Evolutionary conservation across 305 asterid genomes (phyloP), one percentile per base, ranked within the genome.

Genomic region (Solanum hybrid): DNA sequence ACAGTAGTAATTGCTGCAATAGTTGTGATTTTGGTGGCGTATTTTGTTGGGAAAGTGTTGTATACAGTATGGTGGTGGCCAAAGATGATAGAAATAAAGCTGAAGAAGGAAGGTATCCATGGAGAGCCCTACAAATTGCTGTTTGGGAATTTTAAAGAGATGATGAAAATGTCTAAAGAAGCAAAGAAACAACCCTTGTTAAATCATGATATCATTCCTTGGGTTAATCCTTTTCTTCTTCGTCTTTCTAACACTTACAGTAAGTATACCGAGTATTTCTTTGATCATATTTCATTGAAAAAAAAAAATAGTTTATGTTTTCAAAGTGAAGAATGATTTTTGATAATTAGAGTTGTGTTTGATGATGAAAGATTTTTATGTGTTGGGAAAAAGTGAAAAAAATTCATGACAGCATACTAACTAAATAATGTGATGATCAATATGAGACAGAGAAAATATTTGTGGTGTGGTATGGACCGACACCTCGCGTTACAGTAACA

Each of bases 81-180:
- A 64, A 95, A 86, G 89, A 94, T 82, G 93, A 90, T 95, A 36
- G 95, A 94, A 90, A 94, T 90, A 85, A 57, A 16, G 46, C 92
- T 95, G 74, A 89, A 94, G 26, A 73, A 92, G 85, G 93, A 93
- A 89, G 96, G 97, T 26, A 90, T 94, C 26, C n/a, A 33, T 16
- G 97, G 96, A 2, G 90, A 91, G 22, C 20, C 95, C 5, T 94
- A 95, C 93, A 83, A 71, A 5, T 36, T 92, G 14, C 8, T 92
- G 88, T 39, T 92, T 28, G 95, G 95, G 37, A 95, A 95, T 78
- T 82, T 89, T 10, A 89, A 89, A 22, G 95, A 95, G 88, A 93
- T 93, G 40, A 28, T 2, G 11, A 24, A 0, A 74, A 22, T 91
- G 92, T 73, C 79, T 26, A 34, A 89, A 61, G 91, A 94, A 89